Conservation (phyloP, 495 filamentous ascomycete species). For the Penicillium angulare region DNA sequence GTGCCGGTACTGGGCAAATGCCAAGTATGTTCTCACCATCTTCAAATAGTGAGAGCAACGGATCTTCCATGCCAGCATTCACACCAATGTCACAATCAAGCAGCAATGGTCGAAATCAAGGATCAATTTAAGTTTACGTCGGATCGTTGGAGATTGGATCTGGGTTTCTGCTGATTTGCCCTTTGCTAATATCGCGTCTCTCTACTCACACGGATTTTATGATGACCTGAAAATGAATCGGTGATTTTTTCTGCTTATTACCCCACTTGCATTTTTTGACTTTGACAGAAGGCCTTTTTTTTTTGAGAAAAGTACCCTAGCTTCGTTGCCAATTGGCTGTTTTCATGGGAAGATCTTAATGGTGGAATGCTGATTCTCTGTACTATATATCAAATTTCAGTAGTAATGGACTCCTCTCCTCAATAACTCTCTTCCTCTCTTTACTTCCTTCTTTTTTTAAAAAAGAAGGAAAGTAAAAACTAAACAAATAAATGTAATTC, state of each 20-base stretch:
- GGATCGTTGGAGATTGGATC: neutral
- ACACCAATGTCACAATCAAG: conserved; percentile 12
- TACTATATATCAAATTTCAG: neutral
- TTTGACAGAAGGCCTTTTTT: neutral
- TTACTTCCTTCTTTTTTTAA: no score
- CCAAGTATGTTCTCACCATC: conserved; percentile 19
- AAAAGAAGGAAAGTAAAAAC: no score
- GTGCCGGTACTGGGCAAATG: neutral
- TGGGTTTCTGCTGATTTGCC: neutral
- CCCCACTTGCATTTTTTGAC: neutral
- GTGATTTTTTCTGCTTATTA: neutral
- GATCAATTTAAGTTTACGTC: conserved; percentile 2
- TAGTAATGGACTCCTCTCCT: neutral
- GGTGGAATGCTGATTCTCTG: neutral
- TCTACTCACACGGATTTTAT: neutral
- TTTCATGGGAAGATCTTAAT: neutral
- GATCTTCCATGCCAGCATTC: conserved; percentile 14
- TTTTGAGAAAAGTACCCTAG: neutral
- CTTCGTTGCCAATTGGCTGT: no score
- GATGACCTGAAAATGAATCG: no score
- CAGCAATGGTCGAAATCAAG: conserved; percentile 9
- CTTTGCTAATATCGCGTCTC: no score
- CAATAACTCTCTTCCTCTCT: neutral
- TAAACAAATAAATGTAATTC: neutral
- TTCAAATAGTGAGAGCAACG: conserved; percentile 17